These are phyloP conservation scores for Tilletia horrida DNA, from an alignment of 1,284 basidiomycete genomes.

Conservation along the genomic window DNA sequence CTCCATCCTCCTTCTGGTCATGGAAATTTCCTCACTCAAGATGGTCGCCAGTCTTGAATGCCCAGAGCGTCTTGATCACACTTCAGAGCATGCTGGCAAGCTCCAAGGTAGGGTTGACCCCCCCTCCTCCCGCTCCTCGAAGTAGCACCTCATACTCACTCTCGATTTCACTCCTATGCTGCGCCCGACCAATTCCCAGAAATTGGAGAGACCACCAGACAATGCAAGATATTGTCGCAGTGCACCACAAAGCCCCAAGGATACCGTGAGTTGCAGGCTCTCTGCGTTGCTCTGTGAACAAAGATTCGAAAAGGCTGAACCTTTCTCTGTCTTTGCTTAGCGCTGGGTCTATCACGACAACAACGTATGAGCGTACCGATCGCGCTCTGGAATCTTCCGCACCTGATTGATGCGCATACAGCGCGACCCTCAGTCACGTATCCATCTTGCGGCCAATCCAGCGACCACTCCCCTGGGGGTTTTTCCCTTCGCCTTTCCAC, in stretches of 20 bases:
- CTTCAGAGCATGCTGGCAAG: slow-evolving; percentile 53
- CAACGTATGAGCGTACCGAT: background rate
- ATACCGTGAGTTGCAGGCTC: slow-evolving; percentile 3
- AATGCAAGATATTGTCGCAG: slow-evolving; percentile 27
- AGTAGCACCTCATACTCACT: background rate
- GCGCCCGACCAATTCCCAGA: slow-evolving; percentile 11
- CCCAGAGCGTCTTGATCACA: slow-evolving; percentile 45
- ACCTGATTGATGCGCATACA: too few species aligned
- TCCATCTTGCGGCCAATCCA: too few species aligned
- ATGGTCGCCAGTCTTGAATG: slow-evolving; percentile 51
- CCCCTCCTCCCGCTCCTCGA: background rate
- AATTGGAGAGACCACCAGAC: slow-evolving; percentile 45
- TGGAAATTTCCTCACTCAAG: background rate
- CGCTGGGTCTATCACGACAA: slow-evolving; percentile 14
- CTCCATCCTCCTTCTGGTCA: too few species aligned
- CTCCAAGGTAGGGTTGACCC: slow-evolving; percentile 31
- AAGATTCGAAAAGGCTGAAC: background rate
- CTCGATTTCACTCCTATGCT: background rate
- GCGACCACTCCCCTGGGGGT: too few species aligned
- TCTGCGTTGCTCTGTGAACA: background rate
- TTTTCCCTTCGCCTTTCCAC: too few species aligned
- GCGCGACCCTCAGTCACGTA: too few species aligned
- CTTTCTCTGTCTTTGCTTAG: background rate
- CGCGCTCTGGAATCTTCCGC: too few species aligned
- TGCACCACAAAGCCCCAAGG: slow-evolving; percentile 8